A percentile compares a stretch with the other conserved stretches of the same genome.
phyloP scores from a whole-genome alignment of 495 filamentous ascomycete genomes.

The Neurospora discreta region DNA sequence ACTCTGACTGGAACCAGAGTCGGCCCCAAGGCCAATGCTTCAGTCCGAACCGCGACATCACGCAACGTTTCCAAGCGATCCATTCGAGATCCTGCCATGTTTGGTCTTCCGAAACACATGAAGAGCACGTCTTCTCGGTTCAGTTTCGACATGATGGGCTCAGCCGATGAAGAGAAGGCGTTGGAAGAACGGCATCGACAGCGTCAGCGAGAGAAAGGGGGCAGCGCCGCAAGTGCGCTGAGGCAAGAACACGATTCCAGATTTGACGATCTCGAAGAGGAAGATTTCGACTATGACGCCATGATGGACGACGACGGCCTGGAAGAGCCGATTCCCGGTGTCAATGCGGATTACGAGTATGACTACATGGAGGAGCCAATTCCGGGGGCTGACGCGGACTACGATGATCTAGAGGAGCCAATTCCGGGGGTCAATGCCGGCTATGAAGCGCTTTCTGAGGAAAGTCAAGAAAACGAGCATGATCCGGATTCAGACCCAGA shows the following conservation, averaged over 20 bases:
- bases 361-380: constrained; percentile 25
- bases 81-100: constrained; percentile 30
- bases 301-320: constrained; percentile 61
- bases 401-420: constrained; percentile 60
- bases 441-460: constrained; percentile 34
- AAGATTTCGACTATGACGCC: constrained; percentile 55
- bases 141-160: constrained; percentile 87
- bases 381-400: constrained; percentile 34
- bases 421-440: constrained; percentile 68
- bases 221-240: neutral
- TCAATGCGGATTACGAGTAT: constrained; percentile 56
- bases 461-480: constrained; percentile 1
- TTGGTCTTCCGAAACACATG: constrained; percentile 58
- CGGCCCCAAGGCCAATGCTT: constrained; percentile 8
- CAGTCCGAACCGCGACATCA: constrained; percentile 17
- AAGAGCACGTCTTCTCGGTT: constrained; percentile 83
- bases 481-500: constrained; percentile 27
- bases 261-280: constrained; percentile 55
- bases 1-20: constrained; percentile 11
- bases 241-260: constrained; percentile 25
- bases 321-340: constrained; percentile 66
- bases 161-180: constrained; percentile 66
- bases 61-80: constrained; percentile 29
- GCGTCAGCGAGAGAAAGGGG: constrained; percentile 47
- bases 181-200: constrained; percentile 79